These are phyloP conservation scores for Suillus spraguei DNA, from an alignment of 768 basidiomycete genomes.

Conservation along the genomic window DNA sequence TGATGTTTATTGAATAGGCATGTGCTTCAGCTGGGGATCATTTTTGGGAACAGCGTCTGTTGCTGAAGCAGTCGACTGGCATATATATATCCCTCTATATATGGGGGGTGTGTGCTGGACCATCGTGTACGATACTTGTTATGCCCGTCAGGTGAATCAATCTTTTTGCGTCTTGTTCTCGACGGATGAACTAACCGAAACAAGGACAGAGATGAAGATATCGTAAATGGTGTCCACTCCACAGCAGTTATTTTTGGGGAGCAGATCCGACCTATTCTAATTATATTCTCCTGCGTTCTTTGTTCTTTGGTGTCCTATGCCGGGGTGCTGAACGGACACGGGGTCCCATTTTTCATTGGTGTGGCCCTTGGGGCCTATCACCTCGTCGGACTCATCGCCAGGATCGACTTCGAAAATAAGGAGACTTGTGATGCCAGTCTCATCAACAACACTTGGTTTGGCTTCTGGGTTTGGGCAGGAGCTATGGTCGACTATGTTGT, in stretches of 20 bases:
- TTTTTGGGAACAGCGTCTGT: neutral
- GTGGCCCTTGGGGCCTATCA: neutral
- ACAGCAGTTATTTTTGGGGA: constrained; percentile 74
- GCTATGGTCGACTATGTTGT: neutral
- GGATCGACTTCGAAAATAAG: neutral
- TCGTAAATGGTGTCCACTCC: constrained; percentile 70
- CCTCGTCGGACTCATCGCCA: neutral
- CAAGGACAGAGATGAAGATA: constrained; percentile 75
- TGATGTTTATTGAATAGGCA: neutral
- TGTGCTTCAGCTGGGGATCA: constrained; percentile 3
- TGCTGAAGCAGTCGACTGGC: neutral
- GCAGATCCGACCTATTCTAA: constrained; percentile 58
- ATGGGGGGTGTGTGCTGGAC: neutral
- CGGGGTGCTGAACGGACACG: constrained; percentile 53
- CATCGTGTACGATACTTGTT: neutral
- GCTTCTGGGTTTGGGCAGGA: neutral
- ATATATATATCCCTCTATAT: neutral
- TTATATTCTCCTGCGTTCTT: constrained; percentile 56
- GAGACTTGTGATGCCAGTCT: neutral
- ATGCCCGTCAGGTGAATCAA: neutral
- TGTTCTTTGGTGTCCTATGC: constrained; percentile 46
- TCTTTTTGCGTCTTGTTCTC: neutral
- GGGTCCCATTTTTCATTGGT: constrained; percentile 1
- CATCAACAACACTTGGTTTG: neutral
- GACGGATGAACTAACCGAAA: constrained; percentile 59